These are phyloP conservation scores for Leucogyrophana mollusca DNA, from an alignment of 768 basidiomycete species.

Conservation along the genomic window DNA sequence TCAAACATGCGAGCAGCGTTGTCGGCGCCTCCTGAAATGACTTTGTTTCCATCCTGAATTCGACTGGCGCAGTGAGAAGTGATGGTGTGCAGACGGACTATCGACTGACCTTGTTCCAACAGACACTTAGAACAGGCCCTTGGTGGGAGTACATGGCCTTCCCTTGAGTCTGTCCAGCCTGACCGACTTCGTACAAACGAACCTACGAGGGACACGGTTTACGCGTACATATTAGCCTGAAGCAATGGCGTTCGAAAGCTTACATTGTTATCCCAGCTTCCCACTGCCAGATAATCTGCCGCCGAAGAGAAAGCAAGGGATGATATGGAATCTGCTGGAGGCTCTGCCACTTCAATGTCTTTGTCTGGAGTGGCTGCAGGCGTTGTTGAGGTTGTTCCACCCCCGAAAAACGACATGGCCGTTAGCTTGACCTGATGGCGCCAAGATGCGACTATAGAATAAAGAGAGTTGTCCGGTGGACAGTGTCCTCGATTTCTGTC, in stretches of 20 bases:
- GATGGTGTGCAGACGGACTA: background rate
- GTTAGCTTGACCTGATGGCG: too few relatives aligned
- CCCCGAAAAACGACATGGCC: constrained; percentile 44
- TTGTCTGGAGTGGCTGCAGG: constrained; percentile 52
- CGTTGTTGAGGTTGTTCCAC: constrained; percentile 30
- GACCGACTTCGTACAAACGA: constrained; percentile 86
- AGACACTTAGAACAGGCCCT: constrained; percentile 82
- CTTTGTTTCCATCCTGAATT: constrained; percentile 80
- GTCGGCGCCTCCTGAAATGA: constrained; percentile 92
- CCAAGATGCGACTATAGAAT: too few relatives aligned
- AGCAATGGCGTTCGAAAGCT: constrained; percentile 17
- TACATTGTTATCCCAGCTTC: constrained; percentile 93
- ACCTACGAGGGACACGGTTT: constrained; percentile 52
- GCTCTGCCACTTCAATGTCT: constrained; percentile 79
- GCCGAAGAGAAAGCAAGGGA: constrained; percentile 80
- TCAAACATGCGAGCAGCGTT: constrained; percentile 96
- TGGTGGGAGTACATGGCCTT: constrained; percentile 92
- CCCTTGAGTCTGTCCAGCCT: constrained; percentile 76
- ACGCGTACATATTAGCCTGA: constrained; percentile 8
- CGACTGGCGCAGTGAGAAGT: constrained; percentile 3
- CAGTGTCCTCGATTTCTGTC: too few relatives aligned
- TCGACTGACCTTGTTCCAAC: constrained; percentile 82
- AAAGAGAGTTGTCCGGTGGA: too few relatives aligned
- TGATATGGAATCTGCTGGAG: constrained; percentile 86
- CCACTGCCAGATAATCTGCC: constrained; percentile 89